A percentile compares a stretch with the other conserved stretches of the same genome.
These are phyloP conservation scores for Ceratorhiza oryzae-sativae DNA, from an alignment of 1,284 basidiomycete species.

Conservation along the genomic window DNA sequence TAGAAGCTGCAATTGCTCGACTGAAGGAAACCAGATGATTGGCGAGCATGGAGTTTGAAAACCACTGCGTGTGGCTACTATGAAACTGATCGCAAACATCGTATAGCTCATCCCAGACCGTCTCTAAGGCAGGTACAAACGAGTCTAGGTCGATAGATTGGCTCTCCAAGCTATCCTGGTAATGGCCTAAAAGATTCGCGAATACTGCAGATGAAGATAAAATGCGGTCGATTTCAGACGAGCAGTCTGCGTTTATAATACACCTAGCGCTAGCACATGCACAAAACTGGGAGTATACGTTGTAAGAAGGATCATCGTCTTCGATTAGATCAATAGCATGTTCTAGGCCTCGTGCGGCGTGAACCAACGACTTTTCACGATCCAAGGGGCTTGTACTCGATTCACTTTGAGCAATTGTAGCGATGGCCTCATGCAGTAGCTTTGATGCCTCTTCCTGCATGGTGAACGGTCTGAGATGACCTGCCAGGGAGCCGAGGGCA, in stretches of 20 bases:
- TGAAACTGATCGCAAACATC: neutral
- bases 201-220: neutral
- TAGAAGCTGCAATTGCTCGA: slow-evolving; percentile 3
- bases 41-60: neutral
- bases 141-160: neutral
- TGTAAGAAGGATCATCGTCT: slow-evolving; percentile 5
- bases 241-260: neutral
- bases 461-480: neutral
- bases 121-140: neutral
- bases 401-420: neutral
- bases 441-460: slow-evolving; percentile 6
- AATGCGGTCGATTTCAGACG: neutral
- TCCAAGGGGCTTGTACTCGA: neutral
- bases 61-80: neutral
- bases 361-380: neutral
- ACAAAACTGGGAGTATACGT: neutral
- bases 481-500: neutral
- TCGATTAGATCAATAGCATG: neutral
- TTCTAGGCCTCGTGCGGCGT: neutral
- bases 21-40: neutral
- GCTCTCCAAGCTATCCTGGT: neutral
- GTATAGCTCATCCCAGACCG: neutral
- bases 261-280: slow-evolving; percentile 7
- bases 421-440: neutral
- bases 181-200: neutral